Base-by-base conservation (phyloP, 2,329 filamentous ascomycete genomes). In the Phyllosticta paracitricarpa region DNA sequence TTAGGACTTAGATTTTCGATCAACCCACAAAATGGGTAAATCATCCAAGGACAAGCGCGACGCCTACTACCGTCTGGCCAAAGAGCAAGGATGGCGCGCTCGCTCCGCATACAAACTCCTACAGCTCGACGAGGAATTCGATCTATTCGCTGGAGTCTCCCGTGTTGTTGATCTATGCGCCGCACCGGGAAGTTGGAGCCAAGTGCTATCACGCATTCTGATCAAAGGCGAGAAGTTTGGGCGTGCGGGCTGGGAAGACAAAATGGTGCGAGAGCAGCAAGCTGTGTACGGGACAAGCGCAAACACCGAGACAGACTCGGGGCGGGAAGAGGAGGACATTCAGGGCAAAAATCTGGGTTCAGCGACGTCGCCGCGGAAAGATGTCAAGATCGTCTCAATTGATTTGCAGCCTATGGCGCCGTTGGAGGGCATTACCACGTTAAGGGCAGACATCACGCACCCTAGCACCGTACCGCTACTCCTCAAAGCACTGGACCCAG, bases 21-120 rank as follows among this genome's bases (percentile, higher is more conserved):
- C 8, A 8, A 12, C 12, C 10, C 30, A n/a, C 6, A 24, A 25
- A 17, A 96, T 96, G 92, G 92, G 92, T 1, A 97, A 97, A 74
- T 96, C 94, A 1, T 97, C 93, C 56, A 99, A 99, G 76, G 94
- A 99, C 72, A 99, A 99, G 78, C 89, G 94, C 59, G 94, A 99
- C 74, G 92, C 92, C 54, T 99, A 99, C 77, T 99, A 99, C 72
- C 85, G 94, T 59, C 88, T 99, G 8, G 94, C 94, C 19, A 99
- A 99, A 77, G 94, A 99, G 75, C 94, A 99, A 79, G 95, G 95
- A 65, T 99, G 94, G 93, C 89, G 94, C 40, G 94, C 94, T 28
- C 84, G 94, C 62, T 96, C 91, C 66, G 94, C 94, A 8, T 99
- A 97, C 80, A 99, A 99, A 76, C 84, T 99, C 25, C 85, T 99